Conservation (phyloP, 495 filamentous ascomycete species). For the Talaromyces nanjingensis region DNA sequence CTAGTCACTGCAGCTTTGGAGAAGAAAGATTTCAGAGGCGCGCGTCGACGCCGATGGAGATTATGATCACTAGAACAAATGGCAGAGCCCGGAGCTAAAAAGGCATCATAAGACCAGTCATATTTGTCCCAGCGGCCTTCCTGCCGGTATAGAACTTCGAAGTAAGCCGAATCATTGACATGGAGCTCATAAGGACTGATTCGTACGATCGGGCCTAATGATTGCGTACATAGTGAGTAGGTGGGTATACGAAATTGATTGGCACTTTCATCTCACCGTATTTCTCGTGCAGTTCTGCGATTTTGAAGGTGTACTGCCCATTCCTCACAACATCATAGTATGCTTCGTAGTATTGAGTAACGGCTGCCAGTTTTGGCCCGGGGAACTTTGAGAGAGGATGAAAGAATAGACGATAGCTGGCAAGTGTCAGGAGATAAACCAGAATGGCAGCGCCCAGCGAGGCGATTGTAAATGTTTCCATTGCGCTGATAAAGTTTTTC, state of each 20-base stretch:
- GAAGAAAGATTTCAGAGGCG: not conserved
- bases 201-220: not conserved
- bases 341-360: too few relatives aligned
- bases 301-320: not conserved
- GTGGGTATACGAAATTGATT: too few relatives aligned
- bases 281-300: not conserved
- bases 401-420: too few relatives aligned
- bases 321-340: not conserved
- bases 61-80: not conserved
- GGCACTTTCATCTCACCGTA: too few relatives aligned
- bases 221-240: too few relatives aligned
- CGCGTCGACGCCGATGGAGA: not conserved
- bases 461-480: too few relatives aligned
- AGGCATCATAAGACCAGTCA: not conserved
- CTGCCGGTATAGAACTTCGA: not conserved
- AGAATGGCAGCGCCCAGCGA: too few relatives aligned
- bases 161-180: not conserved
- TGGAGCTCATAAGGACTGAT: not conserved
- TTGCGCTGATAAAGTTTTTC: too few relatives aligned
- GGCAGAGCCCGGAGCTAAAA: not conserved
- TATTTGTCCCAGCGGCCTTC: not conserved
- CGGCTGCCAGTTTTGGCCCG: too few relatives aligned
- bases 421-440: too few relatives aligned
- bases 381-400: too few relatives aligned
- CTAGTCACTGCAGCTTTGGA: not conserved